These are phyloP conservation scores for Babesia microti DNA, from an alignment of 169 alveolate species.

Conservation along the genomic window DNA sequence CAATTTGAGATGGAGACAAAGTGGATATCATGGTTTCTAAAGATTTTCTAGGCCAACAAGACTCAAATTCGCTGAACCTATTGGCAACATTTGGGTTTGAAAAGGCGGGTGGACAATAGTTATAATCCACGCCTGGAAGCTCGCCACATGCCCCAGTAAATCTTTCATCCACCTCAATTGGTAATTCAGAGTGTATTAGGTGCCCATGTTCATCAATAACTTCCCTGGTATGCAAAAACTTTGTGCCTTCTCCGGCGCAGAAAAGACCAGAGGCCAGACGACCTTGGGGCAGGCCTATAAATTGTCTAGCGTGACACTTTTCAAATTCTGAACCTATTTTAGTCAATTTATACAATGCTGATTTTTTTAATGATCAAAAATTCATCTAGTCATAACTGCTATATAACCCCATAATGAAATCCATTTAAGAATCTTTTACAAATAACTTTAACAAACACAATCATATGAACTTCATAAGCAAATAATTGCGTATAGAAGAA, in stretches of 20 bases:
- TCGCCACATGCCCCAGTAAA: slow-evolving; percentile 41
- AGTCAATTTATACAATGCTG: no score
- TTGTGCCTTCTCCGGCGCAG: slow-evolving; percentile 1
- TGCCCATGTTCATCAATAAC: slow-evolving; percentile 27
- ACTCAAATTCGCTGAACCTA: slow-evolving; percentile 19
- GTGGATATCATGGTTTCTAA: slow-evolving; percentile 26
- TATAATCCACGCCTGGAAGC: slow-evolving; percentile 6
- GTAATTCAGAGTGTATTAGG: slow-evolving; percentile 14
- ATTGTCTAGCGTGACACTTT: no score
- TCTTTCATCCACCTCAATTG: slow-evolving; percentile 27
- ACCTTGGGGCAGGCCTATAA: slow-evolving; percentile 33
- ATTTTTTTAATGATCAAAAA: no score
- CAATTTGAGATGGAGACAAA: slow-evolving; percentile 22
- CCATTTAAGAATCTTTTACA: no score
- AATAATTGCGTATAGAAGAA: no score
- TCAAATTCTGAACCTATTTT: no score
- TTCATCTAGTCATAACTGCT: no score
- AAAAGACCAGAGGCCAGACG: slow-evolving; percentile 41
- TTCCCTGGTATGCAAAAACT: slow-evolving; percentile 10
- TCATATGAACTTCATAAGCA: no score
- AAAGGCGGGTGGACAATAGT: slow-evolving; percentile 19
- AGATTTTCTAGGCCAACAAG: slow-evolving; percentile 37
- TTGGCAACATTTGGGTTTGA: slow-evolving; percentile 13
- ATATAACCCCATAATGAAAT: no score
- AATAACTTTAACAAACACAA: no score